Evolutionary conservation across 352 stramenopile species (phyloP).

Genomic region (Peronospora belbahrii): DNA sequence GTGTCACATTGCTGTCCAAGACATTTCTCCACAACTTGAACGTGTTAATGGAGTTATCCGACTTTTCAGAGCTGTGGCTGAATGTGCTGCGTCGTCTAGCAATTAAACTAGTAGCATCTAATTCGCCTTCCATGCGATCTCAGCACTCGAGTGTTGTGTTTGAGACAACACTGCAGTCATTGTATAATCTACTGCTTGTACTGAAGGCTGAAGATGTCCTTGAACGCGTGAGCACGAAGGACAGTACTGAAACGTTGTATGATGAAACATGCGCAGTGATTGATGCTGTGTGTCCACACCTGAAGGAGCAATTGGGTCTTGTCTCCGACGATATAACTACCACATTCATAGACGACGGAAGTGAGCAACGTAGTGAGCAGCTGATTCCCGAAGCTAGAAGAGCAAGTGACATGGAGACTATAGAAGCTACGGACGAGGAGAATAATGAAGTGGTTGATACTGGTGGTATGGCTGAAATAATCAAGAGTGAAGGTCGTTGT

Average conservation of each 20-base stretch:
- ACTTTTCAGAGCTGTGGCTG: conserved; percentile 71
- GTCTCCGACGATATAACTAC: conserved; percentile 23
- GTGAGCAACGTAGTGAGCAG: conserved; percentile 12
- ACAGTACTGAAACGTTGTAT: conserved; percentile 45
- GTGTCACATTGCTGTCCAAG: conserved; percentile 79
- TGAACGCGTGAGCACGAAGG: conserved; percentile 36
- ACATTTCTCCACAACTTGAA: conserved; percentile 82
- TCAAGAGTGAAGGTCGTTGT: neutral
- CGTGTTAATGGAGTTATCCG: conserved; percentile 53
- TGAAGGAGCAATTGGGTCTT: conserved; percentile 70
- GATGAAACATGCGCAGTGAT: conserved; percentile 68
- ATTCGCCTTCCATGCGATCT: conserved; percentile 23
- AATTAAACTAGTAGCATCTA: conserved; percentile 51
- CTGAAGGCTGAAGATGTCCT: conserved; percentile 74
- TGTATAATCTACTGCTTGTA: conserved; percentile 82
- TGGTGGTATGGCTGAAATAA: neutral
- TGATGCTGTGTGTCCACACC: conserved; percentile 60
- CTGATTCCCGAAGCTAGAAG: neutral
- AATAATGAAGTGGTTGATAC: conserved; percentile 5
- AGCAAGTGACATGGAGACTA: neutral
- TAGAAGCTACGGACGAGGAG: no score
- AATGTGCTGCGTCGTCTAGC: conserved; percentile 64
- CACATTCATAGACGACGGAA: conserved; percentile 2
- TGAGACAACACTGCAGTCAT: conserved; percentile 78
- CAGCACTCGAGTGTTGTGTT: conserved; percentile 61